Evolutionary conservation across 345 rosid species (phyloP).

Genomic region (Melastoma malabathricum): DNA sequence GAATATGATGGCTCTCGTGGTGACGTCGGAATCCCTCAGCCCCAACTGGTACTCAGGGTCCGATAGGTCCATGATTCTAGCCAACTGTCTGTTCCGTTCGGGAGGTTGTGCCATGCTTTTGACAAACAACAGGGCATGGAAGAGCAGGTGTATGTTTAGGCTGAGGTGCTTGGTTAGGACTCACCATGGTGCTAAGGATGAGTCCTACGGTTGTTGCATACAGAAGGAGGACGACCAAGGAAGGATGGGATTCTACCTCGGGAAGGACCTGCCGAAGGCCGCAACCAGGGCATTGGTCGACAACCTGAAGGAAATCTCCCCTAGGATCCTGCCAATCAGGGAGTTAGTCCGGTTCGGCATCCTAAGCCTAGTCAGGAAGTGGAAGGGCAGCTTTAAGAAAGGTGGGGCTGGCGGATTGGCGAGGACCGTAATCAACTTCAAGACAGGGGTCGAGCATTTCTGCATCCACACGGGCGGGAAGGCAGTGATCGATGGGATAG

Average conservation of each 20-base stretch:
- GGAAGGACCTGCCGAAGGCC: constrained; percentile 53
- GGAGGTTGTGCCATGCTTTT: constrained; percentile 76
- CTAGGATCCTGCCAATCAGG: constrained; percentile 54
- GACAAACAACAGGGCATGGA: constrained; percentile 51
- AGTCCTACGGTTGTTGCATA: constrained; percentile 51
- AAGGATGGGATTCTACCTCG: constrained; percentile 46
- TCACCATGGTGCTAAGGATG: constrained; percentile 75
- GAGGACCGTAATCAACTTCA: constrained; percentile 42
- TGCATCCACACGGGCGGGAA: constrained; percentile 86
- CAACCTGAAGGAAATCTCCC: constrained; percentile 54
- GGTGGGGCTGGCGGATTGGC: constrained; percentile 13
- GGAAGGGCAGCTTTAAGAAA: constrained; percentile 5
- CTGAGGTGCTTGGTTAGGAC: constrained; percentile 68
- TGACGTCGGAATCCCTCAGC: constrained; percentile 65
- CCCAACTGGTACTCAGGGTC: constrained; percentile 79
- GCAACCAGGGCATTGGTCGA: constrained; percentile 65
- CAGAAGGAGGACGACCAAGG: constrained; percentile 72
- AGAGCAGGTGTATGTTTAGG: constrained; percentile 42
- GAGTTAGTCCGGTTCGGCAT: constrained; percentile 44
- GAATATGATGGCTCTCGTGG: constrained; percentile 40
- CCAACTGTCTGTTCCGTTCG: constrained; percentile 69
- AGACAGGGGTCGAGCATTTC: constrained; percentile 74
- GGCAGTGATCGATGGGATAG: constrained; percentile 81
- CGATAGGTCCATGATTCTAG: constrained; percentile 70
- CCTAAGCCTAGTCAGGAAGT: constrained; percentile 19